Base-by-base conservation (phyloP, 2,329 filamentous ascomycete species). In the Juglanconis sp. region DNA sequence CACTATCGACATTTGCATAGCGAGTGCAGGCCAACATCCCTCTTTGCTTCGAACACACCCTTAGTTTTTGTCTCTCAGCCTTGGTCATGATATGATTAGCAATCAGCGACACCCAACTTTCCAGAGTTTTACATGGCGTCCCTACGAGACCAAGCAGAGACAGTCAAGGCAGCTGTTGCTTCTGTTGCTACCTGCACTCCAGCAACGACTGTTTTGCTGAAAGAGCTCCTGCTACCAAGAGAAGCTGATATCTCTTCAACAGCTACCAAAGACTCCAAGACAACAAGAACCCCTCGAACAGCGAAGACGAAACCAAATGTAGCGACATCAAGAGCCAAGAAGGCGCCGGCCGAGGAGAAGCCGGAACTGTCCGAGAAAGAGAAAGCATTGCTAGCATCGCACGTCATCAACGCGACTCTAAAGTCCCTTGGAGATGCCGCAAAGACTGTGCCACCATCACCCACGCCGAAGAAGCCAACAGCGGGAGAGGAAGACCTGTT, bases 391-490 rank as follows among this genome's bases (percentile, higher is more conserved):
- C 75, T 93, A 40, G 89, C 90, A 11, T 91, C 89, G 0, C 84
- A 92, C 63, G 79, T 91, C 40, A 85, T 92, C 67, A 94, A 93
- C 70, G 77, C 79, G 6, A 81, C 87, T 1, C 78, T 93, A 44
- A 92, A 90, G 68, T 80, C 83, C 9, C 79, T 94, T 3, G 81
- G 81, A n/a, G 86, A 90, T 59, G 86, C 86, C 0, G 79, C 86
- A 24, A 92, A 87, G 69, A 72, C 76, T 2, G 63, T 74, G 3
- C 65, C 72, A 1, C 64, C 68, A 24, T 24, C 24, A 4, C 42
- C 47, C 30, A 57, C 71, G 2, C 70, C 73, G 13, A 68, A 74
- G 7, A 66, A 67, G n/a, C 70, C 70, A 65, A 70, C 71, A 15
- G 64, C 73, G 2, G 71, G 73, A 42, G 71, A 74, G 49, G 74